Percentiles rank a stretch among this genome's conserved stretches.
Conservation (phyloP, 768 basidiomycete species). For the Mycena pura region DNA sequence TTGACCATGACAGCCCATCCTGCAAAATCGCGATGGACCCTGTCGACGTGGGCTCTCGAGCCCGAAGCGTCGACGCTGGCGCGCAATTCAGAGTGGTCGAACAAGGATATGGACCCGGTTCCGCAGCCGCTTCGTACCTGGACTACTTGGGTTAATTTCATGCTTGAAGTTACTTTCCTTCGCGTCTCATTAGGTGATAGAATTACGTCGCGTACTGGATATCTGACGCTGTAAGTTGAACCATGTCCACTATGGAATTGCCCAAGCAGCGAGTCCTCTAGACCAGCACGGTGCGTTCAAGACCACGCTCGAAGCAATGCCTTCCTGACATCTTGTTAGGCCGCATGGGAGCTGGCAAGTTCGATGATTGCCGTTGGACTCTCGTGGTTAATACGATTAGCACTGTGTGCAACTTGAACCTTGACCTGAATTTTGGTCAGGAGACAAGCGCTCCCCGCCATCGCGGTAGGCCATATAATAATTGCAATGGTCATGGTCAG, state of each 20-base stretch:
- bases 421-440: slow-evolving; percentile 39
- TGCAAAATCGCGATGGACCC: too few relatives aligned
- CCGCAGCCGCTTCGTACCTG: slow-evolving; percentile 66
- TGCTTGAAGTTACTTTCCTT: not conserved
- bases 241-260: too few relatives aligned
- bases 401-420: too few relatives aligned
- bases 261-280: not conserved
- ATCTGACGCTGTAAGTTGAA: slow-evolving; percentile 50
- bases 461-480: slow-evolving; percentile 74
- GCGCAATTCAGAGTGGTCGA: slow-evolving; percentile 64
- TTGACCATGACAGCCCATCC: too few relatives aligned
- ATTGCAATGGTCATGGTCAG: slow-evolving; percentile 53
- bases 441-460: slow-evolving; percentile 72
- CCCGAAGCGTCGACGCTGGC: slow-evolving; percentile 61
- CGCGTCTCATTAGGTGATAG: too few relatives aligned
- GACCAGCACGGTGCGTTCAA: not conserved
- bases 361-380: slow-evolving; percentile 79
- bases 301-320: slow-evolving; percentile 10
- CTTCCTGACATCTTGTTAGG: slow-evolving; percentile 35
- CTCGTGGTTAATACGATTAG: too few relatives aligned
- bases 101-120: slow-evolving; percentile 82
- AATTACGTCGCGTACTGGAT: slow-evolving; percentile 72
- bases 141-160: slow-evolving; percentile 50
- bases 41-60: slow-evolving; percentile 55
- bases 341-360: slow-evolving; percentile 69